Base-by-base conservation (phyloP, 75 land plant species). In the Selaginella moellendorffii region DNA sequence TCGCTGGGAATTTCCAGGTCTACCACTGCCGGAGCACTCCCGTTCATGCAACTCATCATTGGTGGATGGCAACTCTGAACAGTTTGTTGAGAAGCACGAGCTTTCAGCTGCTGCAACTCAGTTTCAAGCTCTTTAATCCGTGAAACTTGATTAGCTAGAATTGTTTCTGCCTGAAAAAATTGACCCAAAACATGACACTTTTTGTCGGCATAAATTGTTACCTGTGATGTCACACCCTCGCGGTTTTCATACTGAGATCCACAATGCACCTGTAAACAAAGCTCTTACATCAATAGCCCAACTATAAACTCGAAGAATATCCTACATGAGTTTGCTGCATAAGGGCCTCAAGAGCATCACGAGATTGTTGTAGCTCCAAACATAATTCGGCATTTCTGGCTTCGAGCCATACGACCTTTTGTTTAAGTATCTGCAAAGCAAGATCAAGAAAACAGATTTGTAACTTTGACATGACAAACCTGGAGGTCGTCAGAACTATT, bases 341-440 rank as follows among this genome's bases (percentile, higher is more conserved):
- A 18, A 74, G 17, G n/a, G 29, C 63, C 65, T 71, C 19, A 24
- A 66, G 64, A 69, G 74, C 73, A 24, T 65, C 78, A 19, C 79
- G 97, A 54, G 74, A 80, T 28, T 76, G 83, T 66, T 84, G 77
- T 24, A 95, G 78, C 69, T 90, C 83, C 62, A 79, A 69, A 51
- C 71, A 77, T 28, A 95, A 83, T 30, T 86, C 88, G 53, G 71
- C 77, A 79, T 86, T 90, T 24, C 88, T 78, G 27, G 97, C 84
- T 65, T 95, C 99, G 26, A 95, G 83, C 91, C 97, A 86, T 64
- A 85, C 79, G 64, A 95, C 82, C 68, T 79, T 95, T 65, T 95
- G 88, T 61, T 86, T 92, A 28, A 92, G 75, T 68, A 72, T 83
- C 96, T 91, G 68, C 30, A 62, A 2, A 20, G 5, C 14, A 56